Evolutionary conservation across 129 eudicot species (phyloP).

Genomic region (Pseudognaphalium luteoalbum): DNA sequence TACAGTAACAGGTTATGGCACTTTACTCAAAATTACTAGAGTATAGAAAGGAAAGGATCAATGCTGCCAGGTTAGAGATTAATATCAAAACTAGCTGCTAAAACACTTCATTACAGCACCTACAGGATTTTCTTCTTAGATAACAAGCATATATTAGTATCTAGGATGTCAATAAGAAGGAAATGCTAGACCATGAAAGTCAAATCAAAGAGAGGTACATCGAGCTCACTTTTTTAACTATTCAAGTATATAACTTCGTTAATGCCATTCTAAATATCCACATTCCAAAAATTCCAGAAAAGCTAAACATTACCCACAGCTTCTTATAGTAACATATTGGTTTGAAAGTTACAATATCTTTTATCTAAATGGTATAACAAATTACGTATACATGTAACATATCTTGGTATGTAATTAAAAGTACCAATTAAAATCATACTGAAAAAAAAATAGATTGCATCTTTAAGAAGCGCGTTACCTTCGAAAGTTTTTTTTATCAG

Average conservation of each 20-base stretch:
- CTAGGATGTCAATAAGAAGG: conserved; percentile 6
- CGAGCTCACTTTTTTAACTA: background rate
- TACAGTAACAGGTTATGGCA: background rate
- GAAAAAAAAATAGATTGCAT: background rate
- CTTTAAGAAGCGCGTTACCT: background rate
- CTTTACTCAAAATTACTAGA: background rate
- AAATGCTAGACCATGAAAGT: conserved; percentile 12
- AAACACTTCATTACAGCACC: conserved; percentile 7
- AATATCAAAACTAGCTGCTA: conserved; percentile 10
- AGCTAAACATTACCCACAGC: conserved; percentile 5
- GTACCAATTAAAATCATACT: conserved; percentile 1
- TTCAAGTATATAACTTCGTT: conserved; percentile 1
- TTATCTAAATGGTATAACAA: background rate
- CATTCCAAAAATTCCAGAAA: background rate
- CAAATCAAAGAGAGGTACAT: conserved; percentile 19
- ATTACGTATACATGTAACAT: background rate
- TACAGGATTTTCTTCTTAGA: background rate
- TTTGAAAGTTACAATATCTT: background rate
- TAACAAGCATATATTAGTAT: background rate
- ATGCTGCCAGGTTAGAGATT: background rate
- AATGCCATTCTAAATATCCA: conserved; percentile 15
- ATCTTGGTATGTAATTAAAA: background rate
- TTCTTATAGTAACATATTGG: background rate
- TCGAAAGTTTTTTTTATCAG: too few relatives aligned
- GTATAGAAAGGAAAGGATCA: conserved; percentile 23